phyloP scores from a whole-genome alignment of 164 flowering plant species.

The Taxillus chinensis region DNA sequence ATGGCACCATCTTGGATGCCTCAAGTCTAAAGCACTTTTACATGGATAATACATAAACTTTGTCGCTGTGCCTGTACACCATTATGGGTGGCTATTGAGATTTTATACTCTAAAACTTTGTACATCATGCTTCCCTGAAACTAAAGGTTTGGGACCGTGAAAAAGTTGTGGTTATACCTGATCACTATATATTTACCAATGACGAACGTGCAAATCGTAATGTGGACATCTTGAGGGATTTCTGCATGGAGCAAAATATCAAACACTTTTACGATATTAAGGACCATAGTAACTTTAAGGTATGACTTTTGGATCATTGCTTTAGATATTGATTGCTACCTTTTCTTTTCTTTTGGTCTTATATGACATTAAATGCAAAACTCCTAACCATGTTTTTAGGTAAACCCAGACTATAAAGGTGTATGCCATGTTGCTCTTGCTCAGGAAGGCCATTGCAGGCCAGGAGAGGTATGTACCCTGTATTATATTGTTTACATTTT shows the following conservation, averaged over 20 bases:
- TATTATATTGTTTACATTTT: no score
- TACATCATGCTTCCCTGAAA: neutral
- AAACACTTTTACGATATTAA: conserved; percentile 1
- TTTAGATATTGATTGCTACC: no score
- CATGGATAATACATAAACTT: no score
- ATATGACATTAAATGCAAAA: neutral
- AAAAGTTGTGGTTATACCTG: conserved; percentile 65
- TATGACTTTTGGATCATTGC: neutral
- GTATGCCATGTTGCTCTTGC: conserved; percentile 98
- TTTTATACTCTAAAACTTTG: neutral
- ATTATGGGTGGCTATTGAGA: neutral
- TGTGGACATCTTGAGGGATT: neutral
- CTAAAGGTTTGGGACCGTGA: conserved; percentile 98
- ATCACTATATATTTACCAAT: conserved; percentile 5
- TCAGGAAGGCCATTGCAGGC: conserved; percentile 99
- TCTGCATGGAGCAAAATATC: conserved; percentile 3
- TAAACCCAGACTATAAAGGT: conserved; percentile 98
- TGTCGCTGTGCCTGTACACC: no score
- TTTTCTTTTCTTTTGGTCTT: no score
- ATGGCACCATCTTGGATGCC: no score
- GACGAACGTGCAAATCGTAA: conserved; percentile 6
- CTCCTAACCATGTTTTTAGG: conserved; percentile 35
- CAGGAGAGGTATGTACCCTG: conserved; percentile 70
- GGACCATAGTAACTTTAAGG: conserved; percentile 1
- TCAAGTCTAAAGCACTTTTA: no score